phyloP scores from a whole-genome alignment of 805 yeast species.

The Metschnikowia colocasiae region DNA sequence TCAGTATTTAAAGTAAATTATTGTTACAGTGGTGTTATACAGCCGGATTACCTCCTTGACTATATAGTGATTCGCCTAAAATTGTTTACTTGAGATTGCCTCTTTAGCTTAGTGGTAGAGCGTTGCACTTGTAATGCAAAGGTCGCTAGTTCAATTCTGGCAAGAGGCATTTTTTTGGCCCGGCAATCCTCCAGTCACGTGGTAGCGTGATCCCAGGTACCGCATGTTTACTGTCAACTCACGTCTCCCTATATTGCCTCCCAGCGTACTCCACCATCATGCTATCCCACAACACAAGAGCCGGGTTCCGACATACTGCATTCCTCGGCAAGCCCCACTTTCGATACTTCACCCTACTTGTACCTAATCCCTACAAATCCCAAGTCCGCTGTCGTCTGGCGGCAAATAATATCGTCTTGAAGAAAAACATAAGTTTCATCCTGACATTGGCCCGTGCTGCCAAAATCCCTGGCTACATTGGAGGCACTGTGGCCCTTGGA shows the following conservation, averaged over 20 bases:
- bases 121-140: slow-evolving; percentile 99
- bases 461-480: slow-evolving; percentile 74
- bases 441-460: slow-evolving; percentile 53
- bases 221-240: not conserved
- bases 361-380: slow-evolving; percentile 4
- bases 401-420: slow-evolving; percentile 8
- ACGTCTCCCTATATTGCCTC: not conserved
- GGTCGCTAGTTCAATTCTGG: slow-evolving; percentile 67
- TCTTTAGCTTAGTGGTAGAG: slow-evolving; percentile 99
- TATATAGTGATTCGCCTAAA: too few species aligned
- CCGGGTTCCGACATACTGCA: not conserved
- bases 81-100: slow-evolving; percentile 54
- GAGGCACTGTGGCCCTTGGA: slow-evolving; percentile 91
- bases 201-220: not conserved
- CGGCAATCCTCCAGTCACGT: not conserved
- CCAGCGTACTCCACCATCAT: not conserved
- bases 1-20: too few species aligned
- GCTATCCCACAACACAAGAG: slow-evolving; percentile 1
- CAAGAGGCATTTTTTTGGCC: slow-evolving; percentile 24
- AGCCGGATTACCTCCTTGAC: too few species aligned
- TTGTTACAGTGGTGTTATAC: too few species aligned
- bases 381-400: slow-evolving; percentile 6
- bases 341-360: slow-evolving; percentile 1
- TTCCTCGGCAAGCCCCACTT: not conserved
- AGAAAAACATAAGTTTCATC: slow-evolving; percentile 34